Conservation (phyloP, 2,329 filamentous ascomycete genomes). For the Apiospora sp. region DNA sequence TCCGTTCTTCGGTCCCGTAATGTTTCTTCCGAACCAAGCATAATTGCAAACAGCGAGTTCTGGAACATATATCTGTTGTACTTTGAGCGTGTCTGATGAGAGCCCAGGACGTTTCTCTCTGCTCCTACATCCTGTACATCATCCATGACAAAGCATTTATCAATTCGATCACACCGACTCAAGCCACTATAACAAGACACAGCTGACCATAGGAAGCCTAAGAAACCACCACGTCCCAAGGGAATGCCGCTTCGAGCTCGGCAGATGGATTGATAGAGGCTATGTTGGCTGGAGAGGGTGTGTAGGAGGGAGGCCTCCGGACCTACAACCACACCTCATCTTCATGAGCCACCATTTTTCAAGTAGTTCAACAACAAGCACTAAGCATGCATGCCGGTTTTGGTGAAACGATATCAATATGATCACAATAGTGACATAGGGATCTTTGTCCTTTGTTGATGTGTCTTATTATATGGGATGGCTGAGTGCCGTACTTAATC, state of each 20-base stretch:
- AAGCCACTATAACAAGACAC: neutral
- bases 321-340: neutral
- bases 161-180: neutral
- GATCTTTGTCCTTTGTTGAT: neutral
- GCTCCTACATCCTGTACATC: neutral
- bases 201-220: neutral
- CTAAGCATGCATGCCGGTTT: neutral
- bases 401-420: no score
- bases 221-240: neutral
- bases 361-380: neutral
- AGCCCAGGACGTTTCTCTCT: neutral
- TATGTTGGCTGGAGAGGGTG: neutral
- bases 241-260: neutral
- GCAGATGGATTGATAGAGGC: neutral
- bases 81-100: neutral
- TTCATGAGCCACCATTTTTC: neutral
- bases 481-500: neutral
- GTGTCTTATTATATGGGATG: neutral
- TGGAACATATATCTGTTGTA: neutral
- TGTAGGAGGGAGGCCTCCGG: conserved; percentile 2
- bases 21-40: no score
- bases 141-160: neutral
- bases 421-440: neutral
- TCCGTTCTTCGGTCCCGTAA: no score
- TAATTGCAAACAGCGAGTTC: neutral